phyloP scores from a whole-genome alignment of 2,329 filamentous ascomycete species.

The Penicillium griseofulvum region DNA sequence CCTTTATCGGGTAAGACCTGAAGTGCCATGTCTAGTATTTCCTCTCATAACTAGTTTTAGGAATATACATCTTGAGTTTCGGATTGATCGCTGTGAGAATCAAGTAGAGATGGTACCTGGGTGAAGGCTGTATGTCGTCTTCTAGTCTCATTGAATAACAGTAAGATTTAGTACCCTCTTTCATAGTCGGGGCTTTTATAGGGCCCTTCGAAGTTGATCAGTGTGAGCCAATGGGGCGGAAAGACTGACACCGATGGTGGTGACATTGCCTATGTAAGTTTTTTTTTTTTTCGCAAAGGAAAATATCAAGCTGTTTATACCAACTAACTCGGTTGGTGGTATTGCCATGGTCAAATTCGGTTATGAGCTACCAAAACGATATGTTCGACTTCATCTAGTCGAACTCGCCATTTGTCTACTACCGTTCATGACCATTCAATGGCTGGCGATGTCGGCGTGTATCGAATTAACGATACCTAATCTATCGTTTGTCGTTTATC shows the following conservation, averaged over 20 bases:
- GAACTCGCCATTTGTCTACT: constrained; percentile 57
- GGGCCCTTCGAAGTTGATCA: constrained; percentile 56
- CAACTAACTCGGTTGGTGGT: constrained; percentile 57
- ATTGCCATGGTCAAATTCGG: constrained; percentile 64
- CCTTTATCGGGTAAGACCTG: constrained; percentile 30
- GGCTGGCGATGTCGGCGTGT: constrained; percentile 58
- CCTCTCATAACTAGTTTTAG: constrained; percentile 21
- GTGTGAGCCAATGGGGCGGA: constrained; percentile 42
- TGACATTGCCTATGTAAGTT: constrained; percentile 43
- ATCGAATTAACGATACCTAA: constrained; percentile 56
- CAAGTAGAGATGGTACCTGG: constrained; percentile 41
- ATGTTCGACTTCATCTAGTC: constrained; percentile 50
- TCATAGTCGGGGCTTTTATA: constrained; percentile 54
- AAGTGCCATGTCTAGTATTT: not conserved
- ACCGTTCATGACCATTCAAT: constrained; percentile 62
- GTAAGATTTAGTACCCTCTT: constrained; percentile 50
- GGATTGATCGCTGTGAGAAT: constrained; percentile 38
- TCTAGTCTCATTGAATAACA: not conserved
- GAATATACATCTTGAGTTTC: constrained; percentile 33
- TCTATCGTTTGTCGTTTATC: constrained; percentile 43
- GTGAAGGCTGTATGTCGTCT: constrained; percentile 37
- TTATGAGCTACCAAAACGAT: constrained; percentile 60
- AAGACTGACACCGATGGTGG: constrained; percentile 33
- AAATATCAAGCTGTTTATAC: constrained; percentile 3
- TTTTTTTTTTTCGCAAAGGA: too few species aligned